phyloP scores from a whole-genome alignment of 306 rosid genomes.

The Inga laurina region DNA sequence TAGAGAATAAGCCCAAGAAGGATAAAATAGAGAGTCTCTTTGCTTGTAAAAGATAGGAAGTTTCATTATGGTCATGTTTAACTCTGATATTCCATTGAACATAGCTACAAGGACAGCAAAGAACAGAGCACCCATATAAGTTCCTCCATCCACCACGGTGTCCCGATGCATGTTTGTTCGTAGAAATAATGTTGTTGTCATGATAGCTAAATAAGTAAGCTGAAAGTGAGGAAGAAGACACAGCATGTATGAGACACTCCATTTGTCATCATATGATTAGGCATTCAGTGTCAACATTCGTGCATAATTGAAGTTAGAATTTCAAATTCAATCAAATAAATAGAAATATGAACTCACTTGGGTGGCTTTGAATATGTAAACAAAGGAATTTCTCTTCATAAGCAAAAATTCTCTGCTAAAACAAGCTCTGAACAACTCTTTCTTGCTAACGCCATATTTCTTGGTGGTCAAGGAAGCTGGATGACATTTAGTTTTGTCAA shows the following conservation, averaged over 20 bases:
- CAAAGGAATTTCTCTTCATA: slow-evolving; percentile 86
- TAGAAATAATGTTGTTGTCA: slow-evolving; percentile 72
- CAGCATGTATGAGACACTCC: neutral
- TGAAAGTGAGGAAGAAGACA: slow-evolving; percentile 34
- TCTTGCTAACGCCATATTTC: slow-evolving; percentile 65
- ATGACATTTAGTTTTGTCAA: slow-evolving; percentile 64
- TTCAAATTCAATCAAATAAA: neutral
- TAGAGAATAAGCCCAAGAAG: slow-evolving; percentile 85
- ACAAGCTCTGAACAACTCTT: slow-evolving; percentile 73
- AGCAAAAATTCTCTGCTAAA: slow-evolving; percentile 78
- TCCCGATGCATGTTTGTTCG: slow-evolving; percentile 65
- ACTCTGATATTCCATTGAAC: slow-evolving; percentile 89
- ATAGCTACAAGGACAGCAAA: slow-evolving; percentile 61
- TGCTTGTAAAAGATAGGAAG: slow-evolving; percentile 91
- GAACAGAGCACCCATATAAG: slow-evolving; percentile 82
- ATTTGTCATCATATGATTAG: neutral
- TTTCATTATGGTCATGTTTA: slow-evolving; percentile 72
- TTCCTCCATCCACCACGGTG: slow-evolving; percentile 65
- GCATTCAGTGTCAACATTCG: neutral
- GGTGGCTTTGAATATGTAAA: slow-evolving; percentile 65
- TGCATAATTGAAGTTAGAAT: neutral
- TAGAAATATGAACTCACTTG: slow-evolving; percentile 53
- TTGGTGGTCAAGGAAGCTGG: slow-evolving; percentile 63
- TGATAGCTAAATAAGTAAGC: slow-evolving; percentile 64
- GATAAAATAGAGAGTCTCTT: slow-evolving; percentile 83